A percentile compares a stretch with the other conserved stretches of the same genome.
Conservation (phyloP, 2,329 filamentous ascomycete genomes). For the Monilinia fructigena region DNA sequence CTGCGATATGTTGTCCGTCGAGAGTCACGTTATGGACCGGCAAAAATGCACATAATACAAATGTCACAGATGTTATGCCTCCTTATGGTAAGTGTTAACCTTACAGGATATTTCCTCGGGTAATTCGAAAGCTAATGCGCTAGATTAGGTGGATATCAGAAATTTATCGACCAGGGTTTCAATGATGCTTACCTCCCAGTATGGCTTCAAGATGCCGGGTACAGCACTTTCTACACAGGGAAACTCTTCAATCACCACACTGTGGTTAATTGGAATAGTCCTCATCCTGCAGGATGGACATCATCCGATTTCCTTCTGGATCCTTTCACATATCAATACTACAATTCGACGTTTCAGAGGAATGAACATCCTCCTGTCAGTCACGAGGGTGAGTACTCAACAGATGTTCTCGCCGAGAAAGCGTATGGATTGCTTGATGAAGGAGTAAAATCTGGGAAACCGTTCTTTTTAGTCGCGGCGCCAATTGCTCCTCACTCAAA, state of each 20-base stretch:
- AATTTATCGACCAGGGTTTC: conserved; percentile 62
- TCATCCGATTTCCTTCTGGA: conserved; percentile 61
- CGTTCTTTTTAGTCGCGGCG: conserved; percentile 67
- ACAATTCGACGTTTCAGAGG: conserved; percentile 62
- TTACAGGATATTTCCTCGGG: background rate
- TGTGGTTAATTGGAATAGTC: conserved; percentile 59
- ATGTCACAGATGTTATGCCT: conserved; percentile 51
- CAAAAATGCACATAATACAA: conserved; percentile 62
- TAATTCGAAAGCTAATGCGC: conserved; percentile 30
- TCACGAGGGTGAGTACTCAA: conserved; percentile 48
- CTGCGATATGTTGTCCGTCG: conserved; percentile 61
- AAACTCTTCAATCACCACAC: conserved; percentile 68
- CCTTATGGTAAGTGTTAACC: conserved; percentile 48
- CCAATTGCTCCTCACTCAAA: conserved; percentile 67
- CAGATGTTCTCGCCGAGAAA: conserved; percentile 60
- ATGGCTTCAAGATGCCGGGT: conserved; percentile 68
- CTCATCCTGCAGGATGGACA: conserved; percentile 58
- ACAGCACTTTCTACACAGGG: conserved; percentile 71
- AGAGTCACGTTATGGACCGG: conserved; percentile 61
- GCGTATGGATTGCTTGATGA: conserved; percentile 61
- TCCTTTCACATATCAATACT: conserved; percentile 66
- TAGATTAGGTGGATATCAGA: conserved; percentile 56
- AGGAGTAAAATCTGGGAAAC: conserved; percentile 52
- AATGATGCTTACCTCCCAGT: conserved; percentile 68
- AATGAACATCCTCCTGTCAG: conserved; percentile 56